A percentile compares a stretch with the other conserved stretches of the same genome.
Conservation (phyloP, 2,329 filamentous ascomycete genomes). For the Arthrobotrys iridis region DNA sequence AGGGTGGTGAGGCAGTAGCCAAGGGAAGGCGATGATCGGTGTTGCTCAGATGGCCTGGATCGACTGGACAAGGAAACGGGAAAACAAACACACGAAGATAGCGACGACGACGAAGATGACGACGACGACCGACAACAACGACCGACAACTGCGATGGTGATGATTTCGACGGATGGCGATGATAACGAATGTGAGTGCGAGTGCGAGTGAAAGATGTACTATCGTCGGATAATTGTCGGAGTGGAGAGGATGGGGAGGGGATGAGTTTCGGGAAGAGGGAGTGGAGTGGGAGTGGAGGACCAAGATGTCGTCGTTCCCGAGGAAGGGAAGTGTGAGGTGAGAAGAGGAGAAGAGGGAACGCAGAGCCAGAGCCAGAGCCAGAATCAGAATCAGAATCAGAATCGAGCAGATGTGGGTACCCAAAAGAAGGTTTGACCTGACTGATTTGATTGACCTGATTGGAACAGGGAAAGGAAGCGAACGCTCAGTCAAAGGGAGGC, state of each 20-base stretch:
- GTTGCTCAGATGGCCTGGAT: conserved; percentile 49
- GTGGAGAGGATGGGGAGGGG: conserved; percentile 7
- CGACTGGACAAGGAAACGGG: conserved; percentile 26
- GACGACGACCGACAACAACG: conserved; percentile 32
- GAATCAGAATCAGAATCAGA: no score
- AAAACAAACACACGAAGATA: conserved; percentile 34
- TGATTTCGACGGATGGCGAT: background rate
- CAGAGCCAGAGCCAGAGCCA: conserved; percentile 19
- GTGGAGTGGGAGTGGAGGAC: conserved; percentile 40
- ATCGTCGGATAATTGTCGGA: conserved; percentile 29
- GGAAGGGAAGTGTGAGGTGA: conserved; percentile 31
- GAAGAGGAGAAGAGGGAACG: conserved; percentile 38
- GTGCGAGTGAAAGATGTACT: background rate
- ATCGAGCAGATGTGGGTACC: conserved; percentile 17
- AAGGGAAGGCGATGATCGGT: conserved; percentile 53
- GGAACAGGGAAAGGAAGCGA: background rate
- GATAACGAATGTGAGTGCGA: conserved; percentile 21
- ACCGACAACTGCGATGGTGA: background rate
- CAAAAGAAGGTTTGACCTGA: background rate
- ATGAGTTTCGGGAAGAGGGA: conserved; percentile 38
- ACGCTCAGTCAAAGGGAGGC: background rate
- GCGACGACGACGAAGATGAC: conserved; percentile 1
- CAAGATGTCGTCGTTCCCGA: conserved; percentile 18
- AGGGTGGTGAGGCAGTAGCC: conserved; percentile 38
- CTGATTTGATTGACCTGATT: background rate